Conservation (phyloP, 2,329 filamentous ascomycete genomes). For the Boeremia exigua region DNA sequence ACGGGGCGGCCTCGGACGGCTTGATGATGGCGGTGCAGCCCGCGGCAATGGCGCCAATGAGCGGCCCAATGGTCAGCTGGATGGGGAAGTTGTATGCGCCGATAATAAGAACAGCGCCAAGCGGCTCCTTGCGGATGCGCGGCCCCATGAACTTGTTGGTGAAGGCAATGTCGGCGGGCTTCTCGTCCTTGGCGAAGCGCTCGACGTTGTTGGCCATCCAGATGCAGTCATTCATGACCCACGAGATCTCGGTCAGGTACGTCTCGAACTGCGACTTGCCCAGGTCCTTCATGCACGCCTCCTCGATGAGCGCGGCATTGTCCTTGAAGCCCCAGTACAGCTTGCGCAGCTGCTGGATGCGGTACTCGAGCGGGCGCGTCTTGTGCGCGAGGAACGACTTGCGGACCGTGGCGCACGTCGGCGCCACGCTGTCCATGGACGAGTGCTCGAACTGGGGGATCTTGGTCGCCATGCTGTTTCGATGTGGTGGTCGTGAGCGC, state of each 20-base stretch:
- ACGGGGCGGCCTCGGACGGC: constrained; percentile 82
- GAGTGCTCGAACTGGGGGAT: constrained; percentile 47
- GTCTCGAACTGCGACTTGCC: constrained; percentile 79
- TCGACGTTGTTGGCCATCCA: constrained; percentile 79
- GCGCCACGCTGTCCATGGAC: constrained; percentile 42
- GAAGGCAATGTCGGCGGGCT: constrained; percentile 71
- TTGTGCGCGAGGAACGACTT: constrained; percentile 77
- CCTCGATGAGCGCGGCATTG: constrained; percentile 72
- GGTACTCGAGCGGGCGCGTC: constrained; percentile 82
- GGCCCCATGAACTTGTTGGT: constrained; percentile 73
- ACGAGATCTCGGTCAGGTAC: constrained; percentile 75
- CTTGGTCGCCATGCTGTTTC: background rate
- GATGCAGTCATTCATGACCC: constrained; percentile 80
- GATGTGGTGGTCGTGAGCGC: background rate
- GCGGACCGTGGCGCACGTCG: constrained; percentile 60
- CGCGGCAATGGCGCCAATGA: constrained; percentile 89
- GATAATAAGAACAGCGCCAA: constrained; percentile 84
- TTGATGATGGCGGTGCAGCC: constrained; percentile 91
- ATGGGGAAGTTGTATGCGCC: constrained; percentile 95
- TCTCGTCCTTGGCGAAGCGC: constrained; percentile 84
- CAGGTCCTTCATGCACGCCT: constrained; percentile 79
- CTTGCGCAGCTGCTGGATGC: constrained; percentile 85
- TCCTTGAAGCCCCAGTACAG: constrained; percentile 93
- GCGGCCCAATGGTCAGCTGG: constrained; percentile 76
- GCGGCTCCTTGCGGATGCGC: constrained; percentile 82